Conservation (phyloP, 352 stramenopile species). For the Globisporangium mamillatum region DNA sequence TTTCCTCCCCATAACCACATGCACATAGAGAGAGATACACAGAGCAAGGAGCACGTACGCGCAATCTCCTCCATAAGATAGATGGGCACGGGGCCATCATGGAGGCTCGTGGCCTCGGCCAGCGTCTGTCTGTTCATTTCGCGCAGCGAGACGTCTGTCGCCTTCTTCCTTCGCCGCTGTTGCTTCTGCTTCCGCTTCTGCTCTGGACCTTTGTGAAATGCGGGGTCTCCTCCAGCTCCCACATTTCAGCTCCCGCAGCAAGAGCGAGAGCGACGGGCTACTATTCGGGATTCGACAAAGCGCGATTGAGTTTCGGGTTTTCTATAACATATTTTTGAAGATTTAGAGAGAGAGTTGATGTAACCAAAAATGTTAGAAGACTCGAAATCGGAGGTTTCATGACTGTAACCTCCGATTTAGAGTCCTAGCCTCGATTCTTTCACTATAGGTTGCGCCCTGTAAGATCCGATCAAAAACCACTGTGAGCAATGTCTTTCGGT, state of each 20-base stretch:
- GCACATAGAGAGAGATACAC: neutral
- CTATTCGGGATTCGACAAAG: neutral
- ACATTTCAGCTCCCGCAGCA: neutral
- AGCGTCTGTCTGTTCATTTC: slow-evolving; percentile 79
- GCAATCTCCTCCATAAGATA: slow-evolving; percentile 87
- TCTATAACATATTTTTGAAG: no score
- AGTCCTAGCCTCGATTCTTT: no score
- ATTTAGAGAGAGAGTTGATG: no score
- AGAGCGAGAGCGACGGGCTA: neutral
- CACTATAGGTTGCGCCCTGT: neutral
- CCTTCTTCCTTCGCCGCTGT: neutral
- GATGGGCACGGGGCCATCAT: slow-evolving; percentile 75
- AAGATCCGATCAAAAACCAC: neutral
- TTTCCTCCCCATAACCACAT: neutral
- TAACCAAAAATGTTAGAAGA: no score
- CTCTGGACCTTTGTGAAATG: neutral
- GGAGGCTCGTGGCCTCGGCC: slow-evolving; percentile 79
- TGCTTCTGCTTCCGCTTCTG: neutral
- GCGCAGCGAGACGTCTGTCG: neutral
- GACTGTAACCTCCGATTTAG: no score
- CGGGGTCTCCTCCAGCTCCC: neutral
- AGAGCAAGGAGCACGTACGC: slow-evolving; percentile 33
- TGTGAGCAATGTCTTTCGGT: neutral
- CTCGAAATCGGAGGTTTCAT: no score
- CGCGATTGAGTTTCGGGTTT: no score